Evolutionary conservation across 305 asterid species (phyloP), one percentile per base, ranked within the genome.

Genomic region (Fraxinus angustifolia): DNA sequence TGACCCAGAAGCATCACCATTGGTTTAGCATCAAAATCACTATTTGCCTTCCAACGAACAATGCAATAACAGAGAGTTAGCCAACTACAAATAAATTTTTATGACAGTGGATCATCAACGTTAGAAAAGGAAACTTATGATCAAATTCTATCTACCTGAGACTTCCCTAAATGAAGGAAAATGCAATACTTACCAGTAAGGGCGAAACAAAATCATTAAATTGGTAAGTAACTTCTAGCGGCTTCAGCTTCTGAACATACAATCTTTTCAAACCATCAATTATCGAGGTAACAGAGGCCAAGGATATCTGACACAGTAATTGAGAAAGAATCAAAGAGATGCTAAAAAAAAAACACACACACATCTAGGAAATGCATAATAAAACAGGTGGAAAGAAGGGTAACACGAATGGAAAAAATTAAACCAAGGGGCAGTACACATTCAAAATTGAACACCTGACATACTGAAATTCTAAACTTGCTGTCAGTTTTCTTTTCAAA

Each of bases 1-100:
- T 95, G 99, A 79, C 99, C 99, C 92, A 95, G 84, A 79, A 95
- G 92, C 99, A 95, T 95, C 87, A 95, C 99, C 99, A 95, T 95
- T 23, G 99, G 99, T 88, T 92, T 93, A 83, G 98, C 98, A 88
- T 95, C 99, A 85, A 95, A 95, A 83, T 95, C 99, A 86, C 98
- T 92, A 86, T 92, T 91, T 82, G 89, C 82, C 99, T 95, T 75
- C 77, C 81, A 82, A 82, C 82, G 83, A 78, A 86, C 78, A 83
- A 85, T 70, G 75, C 78, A 83, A 28, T 67, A 81, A 81, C 72
- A 48, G 77, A 78, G 78, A 79, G 78, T 77, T 31, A 77, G n/a
- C 65, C 75, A 21, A 65, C 75, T 36, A 50, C 68, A 75, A 75
- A 78, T 21, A 72, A 72, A 8, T 53, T 74, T 68, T 83, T 35